Evolutionary conservation across 306 rosid genomes (phyloP).

Genomic region (Medicago ruthenica): DNA sequence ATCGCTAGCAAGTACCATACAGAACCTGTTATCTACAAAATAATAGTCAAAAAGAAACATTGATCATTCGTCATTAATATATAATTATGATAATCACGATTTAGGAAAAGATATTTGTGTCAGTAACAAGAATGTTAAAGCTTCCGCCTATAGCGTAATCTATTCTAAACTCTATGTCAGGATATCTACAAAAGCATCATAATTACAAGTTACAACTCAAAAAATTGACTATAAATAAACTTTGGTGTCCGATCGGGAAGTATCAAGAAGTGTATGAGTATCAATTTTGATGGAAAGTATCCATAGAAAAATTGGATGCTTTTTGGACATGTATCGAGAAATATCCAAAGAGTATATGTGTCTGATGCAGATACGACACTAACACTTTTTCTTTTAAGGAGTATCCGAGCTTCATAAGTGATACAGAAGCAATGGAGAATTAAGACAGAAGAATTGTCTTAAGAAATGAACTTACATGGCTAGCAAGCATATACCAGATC

Average conservation of each 20-base stretch:
- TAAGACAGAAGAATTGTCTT: slow-evolving; percentile 23
- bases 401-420: neutral
- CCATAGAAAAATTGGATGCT: neutral
- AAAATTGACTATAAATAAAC: neutral
- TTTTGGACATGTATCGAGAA: neutral
- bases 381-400: neutral
- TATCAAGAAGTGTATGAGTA: neutral
- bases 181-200: neutral
- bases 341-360: neutral
- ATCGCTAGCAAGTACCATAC: slow-evolving; percentile 86
- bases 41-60: neutral
- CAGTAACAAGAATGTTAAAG: neutral
- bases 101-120: no score
- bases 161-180: neutral
- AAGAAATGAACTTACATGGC: slow-evolving; percentile 66
- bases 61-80: no score
- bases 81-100: no score
- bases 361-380: neutral
- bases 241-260: neutral
- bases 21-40: slow-evolving; percentile 73
- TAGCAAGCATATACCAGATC: slow-evolving; percentile 83
- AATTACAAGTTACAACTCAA: neutral
- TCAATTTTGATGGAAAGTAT: neutral
- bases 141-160: neutral
- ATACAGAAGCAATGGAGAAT: slow-evolving; percentile 15